Conservation (phyloP, 2,329 filamentous ascomycete genomes). For the Domatiomyces globalis region DNA sequence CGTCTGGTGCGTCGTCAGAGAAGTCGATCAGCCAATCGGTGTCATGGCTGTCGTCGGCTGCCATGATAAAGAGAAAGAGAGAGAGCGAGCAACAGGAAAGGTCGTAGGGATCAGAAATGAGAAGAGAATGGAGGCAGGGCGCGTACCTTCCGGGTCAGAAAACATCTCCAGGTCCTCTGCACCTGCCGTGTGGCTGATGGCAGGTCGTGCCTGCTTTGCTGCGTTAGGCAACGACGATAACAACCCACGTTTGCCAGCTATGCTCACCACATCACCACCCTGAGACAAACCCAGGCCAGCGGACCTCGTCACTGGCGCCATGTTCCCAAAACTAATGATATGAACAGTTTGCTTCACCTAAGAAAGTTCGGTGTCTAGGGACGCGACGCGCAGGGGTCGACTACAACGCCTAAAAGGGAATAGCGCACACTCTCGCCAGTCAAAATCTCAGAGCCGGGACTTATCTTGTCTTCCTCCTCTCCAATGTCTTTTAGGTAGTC, state of each 20-base stretch:
- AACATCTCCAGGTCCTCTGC: neutral
- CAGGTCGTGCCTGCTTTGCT: neutral
- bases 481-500: conserved; percentile 60
- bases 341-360: neutral
- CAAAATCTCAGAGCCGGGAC: neutral
- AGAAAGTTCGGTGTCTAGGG: conserved; percentile 3
- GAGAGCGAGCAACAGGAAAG: neutral
- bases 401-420: conserved; percentile 21
- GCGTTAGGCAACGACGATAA: neutral
- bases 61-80: neutral
- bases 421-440: conserved; percentile 18
- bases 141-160: neutral
- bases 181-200: neutral
- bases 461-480: conserved; percentile 19
- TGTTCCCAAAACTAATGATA: conserved; percentile 10
- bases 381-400: conserved; percentile 20
- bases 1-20: conserved; percentile 6
- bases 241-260: neutral
- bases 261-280: neutral
- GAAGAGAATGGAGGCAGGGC: neutral
- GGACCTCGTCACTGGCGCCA: conserved; percentile 29
- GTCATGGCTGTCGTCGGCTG: neutral
- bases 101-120: neutral
- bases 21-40: conserved; percentile 1
- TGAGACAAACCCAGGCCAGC: conserved; percentile 15